Conservation (phyloP, 768 basidiomycete species). For the Lactarius akahatsu region DNA sequence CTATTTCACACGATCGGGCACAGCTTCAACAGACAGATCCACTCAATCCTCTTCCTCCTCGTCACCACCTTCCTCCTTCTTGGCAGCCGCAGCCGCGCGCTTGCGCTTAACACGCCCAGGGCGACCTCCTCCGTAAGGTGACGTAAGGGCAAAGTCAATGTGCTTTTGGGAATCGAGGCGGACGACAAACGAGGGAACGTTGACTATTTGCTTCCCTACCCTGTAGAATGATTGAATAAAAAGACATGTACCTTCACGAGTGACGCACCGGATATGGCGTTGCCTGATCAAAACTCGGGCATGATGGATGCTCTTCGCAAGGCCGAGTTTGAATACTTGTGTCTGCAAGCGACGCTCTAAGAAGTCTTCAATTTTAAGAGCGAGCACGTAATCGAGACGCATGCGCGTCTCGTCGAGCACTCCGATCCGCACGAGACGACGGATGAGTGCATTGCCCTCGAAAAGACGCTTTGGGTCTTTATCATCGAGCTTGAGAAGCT, state of each 20-base stretch:
- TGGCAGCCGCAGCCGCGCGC: slow-evolving; percentile 90
- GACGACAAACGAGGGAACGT: slow-evolving; percentile 97
- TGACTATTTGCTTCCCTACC: slow-evolving; percentile 99
- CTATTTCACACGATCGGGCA: slow-evolving; percentile 13
- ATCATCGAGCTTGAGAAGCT: slow-evolving; percentile 98
- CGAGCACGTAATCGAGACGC: slow-evolving; percentile 99
- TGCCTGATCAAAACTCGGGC: slow-evolving; percentile 98
- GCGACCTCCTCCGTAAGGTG: slow-evolving; percentile 93
- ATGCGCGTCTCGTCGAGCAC: slow-evolving; percentile 99
- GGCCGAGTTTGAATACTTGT: slow-evolving; percentile 98
- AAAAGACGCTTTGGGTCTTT: slow-evolving; percentile 99
- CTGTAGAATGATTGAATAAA: slow-evolving; percentile 40
- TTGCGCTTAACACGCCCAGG: slow-evolving; percentile 98
- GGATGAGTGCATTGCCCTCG: slow-evolving; percentile 96
- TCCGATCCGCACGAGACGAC: slow-evolving; percentile 97
- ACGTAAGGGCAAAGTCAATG: slow-evolving; percentile 98
- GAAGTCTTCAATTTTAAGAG: slow-evolving; percentile 99
- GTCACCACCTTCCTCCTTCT: slow-evolving; percentile 86
- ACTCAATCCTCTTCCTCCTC: slow-evolving; percentile 83
- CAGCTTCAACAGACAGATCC: not conserved
- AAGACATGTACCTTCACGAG: not conserved
- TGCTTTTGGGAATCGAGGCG: slow-evolving; percentile 99
- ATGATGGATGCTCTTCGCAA: slow-evolving; percentile 98
- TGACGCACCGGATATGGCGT: slow-evolving; percentile 89
- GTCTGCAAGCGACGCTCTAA: slow-evolving; percentile 99